A percentile compares a stretch with the other conserved stretches of the same genome.
phyloP scores from a whole-genome alignment of 495 filamentous ascomycete genomes.

The Choiromyces venosus region DNA sequence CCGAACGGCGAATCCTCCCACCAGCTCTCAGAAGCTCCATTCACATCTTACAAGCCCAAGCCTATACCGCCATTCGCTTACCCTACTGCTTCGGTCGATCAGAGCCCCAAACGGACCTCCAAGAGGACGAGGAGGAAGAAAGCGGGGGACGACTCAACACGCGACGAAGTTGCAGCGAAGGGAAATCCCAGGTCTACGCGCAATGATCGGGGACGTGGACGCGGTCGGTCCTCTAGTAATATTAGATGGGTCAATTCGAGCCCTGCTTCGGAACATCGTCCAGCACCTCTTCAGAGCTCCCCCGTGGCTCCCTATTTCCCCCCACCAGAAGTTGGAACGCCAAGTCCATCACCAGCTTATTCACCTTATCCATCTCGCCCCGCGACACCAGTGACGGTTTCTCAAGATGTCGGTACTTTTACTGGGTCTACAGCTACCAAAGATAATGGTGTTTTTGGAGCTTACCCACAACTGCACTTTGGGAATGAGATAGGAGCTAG shows the following conservation, averaged over 20 bases:
- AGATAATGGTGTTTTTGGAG: not conserved
- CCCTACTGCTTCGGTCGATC: not conserved
- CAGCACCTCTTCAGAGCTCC: not conserved
- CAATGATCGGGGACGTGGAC: slow-evolving; percentile 25
- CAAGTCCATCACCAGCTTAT: slow-evolving; percentile 32
- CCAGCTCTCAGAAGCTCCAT: not conserved
- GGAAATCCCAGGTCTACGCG: slow-evolving; percentile 32
- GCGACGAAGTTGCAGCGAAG: slow-evolving; percentile 9
- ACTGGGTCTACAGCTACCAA: not conserved
- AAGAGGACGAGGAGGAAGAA: slow-evolving; percentile 14
- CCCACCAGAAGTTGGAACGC: slow-evolving; percentile 11
- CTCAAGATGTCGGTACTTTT: not conserved
- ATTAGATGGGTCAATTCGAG: slow-evolving; percentile 1
- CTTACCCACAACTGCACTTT: not conserved
- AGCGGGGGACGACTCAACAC: slow-evolving; percentile 14
- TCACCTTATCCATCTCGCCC: slow-evolving; percentile 32
- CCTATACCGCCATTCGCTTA: not conserved
- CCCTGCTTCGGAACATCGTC: not conserved
- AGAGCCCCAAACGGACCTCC: not conserved
- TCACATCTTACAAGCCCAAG: not conserved
- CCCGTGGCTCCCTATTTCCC: slow-evolving; percentile 7
- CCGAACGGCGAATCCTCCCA: not conserved
- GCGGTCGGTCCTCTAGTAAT: slow-evolving; percentile 14
- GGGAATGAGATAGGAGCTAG: not conserved
- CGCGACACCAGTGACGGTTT: slow-evolving; percentile 12